Percentiles rank a stretch among this genome's conserved stretches.
These are phyloP conservation scores for Eucalyptus leucophloia DNA, from an alignment of 345 rosid genomes.

Conservation along the genomic window DNA sequence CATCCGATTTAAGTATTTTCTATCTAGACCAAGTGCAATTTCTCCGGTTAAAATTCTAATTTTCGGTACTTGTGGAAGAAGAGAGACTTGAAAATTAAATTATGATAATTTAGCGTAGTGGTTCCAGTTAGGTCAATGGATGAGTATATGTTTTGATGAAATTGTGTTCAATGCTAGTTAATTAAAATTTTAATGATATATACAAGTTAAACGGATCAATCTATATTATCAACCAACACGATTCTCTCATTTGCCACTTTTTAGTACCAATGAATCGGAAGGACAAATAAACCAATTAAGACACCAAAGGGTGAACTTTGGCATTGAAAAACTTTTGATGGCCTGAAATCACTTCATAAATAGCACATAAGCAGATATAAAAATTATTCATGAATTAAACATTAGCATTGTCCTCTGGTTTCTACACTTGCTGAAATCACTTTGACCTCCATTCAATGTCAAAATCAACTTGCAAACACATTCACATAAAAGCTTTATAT, in stretches of 20 bases:
- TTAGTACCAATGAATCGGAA: neutral
- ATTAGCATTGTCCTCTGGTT: too few species aligned
- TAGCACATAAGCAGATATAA: too few species aligned
- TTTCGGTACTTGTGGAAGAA: neutral
- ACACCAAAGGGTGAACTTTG: neutral
- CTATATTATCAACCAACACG: neutral
- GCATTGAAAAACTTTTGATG: too few species aligned
- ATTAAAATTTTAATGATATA: neutral
- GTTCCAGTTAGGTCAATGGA: neutral
- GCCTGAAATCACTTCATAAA: too few species aligned
- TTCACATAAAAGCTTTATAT: neutral
- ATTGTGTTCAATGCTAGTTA: neutral
- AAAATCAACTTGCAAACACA: neutral
- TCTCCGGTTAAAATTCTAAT: too few species aligned
- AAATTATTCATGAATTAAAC: too few species aligned
- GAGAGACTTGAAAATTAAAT: neutral
- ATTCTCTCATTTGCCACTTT: neutral
- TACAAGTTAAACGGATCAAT: neutral
- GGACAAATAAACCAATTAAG: neutral
- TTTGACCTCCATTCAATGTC: neutral
- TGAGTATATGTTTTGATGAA: neutral
- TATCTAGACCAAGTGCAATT: rapidly evolving
- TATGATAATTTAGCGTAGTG: neutral
- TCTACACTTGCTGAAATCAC: neutral
- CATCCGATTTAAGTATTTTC: neutral